phyloP scores from a whole-genome alignment of 2,329 filamentous ascomycete genomes.

The Clarireedia homoeocarpa region DNA sequence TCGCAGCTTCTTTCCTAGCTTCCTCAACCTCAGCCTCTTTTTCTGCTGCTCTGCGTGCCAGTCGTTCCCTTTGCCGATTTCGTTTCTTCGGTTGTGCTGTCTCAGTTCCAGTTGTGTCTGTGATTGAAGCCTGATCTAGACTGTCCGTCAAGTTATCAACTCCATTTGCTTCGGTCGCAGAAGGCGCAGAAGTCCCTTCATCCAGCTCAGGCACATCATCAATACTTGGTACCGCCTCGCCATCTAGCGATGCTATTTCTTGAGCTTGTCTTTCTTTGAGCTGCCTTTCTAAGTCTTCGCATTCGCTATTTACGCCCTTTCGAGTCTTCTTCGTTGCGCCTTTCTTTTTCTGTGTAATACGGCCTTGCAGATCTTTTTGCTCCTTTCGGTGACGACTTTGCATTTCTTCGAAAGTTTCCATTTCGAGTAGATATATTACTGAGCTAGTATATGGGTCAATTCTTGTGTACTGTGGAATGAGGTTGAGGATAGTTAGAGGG shows the following conservation, averaged over 20 bases:
- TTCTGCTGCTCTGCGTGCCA: slow-evolving; percentile 83
- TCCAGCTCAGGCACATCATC: slow-evolving; percentile 17
- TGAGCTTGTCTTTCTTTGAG: slow-evolving; percentile 58
- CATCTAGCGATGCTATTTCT: slow-evolving; percentile 44
- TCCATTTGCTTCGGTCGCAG: slow-evolving; percentile 6
- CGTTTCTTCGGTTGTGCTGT: slow-evolving; percentile 50
- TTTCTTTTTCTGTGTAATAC: slow-evolving; percentile 94
- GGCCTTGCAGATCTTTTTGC: slow-evolving; percentile 74
- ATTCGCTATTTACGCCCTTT: slow-evolving; percentile 69
- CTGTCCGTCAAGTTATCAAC: slow-evolving; percentile 16
- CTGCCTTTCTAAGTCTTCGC: slow-evolving; percentile 59
- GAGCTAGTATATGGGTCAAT: not conserved
- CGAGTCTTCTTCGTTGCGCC: slow-evolving; percentile 81
- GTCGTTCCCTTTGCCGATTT: slow-evolving; percentile 84
- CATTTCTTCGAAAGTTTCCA: slow-evolving; percentile 63
- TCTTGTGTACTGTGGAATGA: not conserved
- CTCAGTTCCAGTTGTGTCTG: slow-evolving; percentile 16
- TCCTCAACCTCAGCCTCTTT: slow-evolving; percentile 59
- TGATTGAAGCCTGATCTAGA: slow-evolving; percentile 18
- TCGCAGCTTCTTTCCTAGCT: slow-evolving; percentile 68
- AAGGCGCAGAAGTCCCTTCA: slow-evolving; percentile 9
- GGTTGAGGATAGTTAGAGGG: not conserved
- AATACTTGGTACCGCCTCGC: slow-evolving; percentile 15
- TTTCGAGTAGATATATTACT: slow-evolving; percentile 5
- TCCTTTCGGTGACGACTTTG: slow-evolving; percentile 81